Evolutionary conservation across 345 rosid genomes (phyloP).

Genomic region (Angophora floribunda): DNA sequence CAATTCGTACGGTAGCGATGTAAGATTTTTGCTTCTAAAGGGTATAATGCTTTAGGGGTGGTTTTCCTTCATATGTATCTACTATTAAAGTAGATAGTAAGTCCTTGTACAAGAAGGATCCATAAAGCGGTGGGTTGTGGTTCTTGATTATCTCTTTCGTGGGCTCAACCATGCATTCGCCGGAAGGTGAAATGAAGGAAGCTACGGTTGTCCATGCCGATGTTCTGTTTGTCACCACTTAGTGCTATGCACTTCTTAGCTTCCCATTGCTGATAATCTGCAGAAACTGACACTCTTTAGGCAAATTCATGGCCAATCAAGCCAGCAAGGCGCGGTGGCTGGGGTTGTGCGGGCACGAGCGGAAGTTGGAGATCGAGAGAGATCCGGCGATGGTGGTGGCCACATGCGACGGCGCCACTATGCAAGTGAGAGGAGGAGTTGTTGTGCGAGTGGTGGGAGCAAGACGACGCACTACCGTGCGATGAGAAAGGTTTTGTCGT

Average conservation of each 20-base stretch:
- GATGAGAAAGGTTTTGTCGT: too few species aligned
- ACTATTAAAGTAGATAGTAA: neutral
- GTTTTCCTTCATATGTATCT: neutral
- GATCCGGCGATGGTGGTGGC: too few species aligned
- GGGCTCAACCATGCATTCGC: neutral
- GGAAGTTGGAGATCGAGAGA: too few species aligned
- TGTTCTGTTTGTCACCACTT: neutral
- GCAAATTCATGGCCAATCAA: neutral
- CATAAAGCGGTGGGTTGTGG: neutral
- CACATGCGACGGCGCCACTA: too few species aligned
- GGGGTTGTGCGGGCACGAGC: too few species aligned
- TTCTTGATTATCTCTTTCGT: neutral
- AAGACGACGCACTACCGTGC: too few species aligned
- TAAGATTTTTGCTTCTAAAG: neutral
- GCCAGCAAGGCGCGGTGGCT: too few species aligned
- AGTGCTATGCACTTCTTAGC: slow-evolving; percentile 10
- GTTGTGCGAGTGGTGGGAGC: too few species aligned
- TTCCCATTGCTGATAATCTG: slow-evolving; percentile 11
- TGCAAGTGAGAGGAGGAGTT: too few species aligned
- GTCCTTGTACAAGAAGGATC: neutral
- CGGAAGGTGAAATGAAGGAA: slow-evolving; percentile 6
- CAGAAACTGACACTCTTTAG: neutral
- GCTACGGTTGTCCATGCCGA: slow-evolving; percentile 2
- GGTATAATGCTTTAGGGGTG: neutral
- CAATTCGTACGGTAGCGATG: neutral